Evolutionary conservation across 805 yeast species (phyloP), one percentile per base, ranked within the genome.

Genomic region (Metschnikowia vanudenii): DNA sequence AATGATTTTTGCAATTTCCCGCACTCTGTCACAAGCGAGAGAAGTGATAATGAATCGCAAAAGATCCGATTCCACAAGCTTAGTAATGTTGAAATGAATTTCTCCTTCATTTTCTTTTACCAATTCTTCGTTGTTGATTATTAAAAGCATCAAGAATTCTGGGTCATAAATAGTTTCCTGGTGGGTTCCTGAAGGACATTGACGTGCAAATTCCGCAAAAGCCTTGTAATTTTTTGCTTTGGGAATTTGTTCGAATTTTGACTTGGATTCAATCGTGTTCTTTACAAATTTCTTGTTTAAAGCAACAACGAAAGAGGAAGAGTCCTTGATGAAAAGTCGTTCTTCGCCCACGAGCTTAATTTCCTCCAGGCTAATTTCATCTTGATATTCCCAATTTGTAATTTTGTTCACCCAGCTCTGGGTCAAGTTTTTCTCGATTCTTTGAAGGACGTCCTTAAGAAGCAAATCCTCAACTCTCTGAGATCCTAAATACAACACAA

Each of bases 341-440:
- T 74, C 73, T 32, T 70, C 73, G 2, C 78, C 81, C 19, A 76
- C 65, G n/a, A 75, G 50, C 2, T 75, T 82, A 13, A 68, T 53
- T 22, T 78, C 82, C 19, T 63, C 65, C 36, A 66, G 71, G 4
- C 60, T 57, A 54, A 65, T 36, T 62, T 78, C 60, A 41, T 74
- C 72, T 36, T 60, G 58, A 41, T 84, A 75, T 42, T 85, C 90
- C 95, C 96, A 87, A 37, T 75, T 69, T 29, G 73, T 66, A 4
- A 86, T 81, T 31, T 71, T 61, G 42, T 73, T 73, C n/a, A 85
- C 71, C 95, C 96, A 89, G 7, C 89, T 79, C 4, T 63, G 55
- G 12, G 75, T 65, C 6, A 73, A 56, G 3, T 65, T 64, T 0
- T 78, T 57, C 62, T 92, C 98, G 30, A 89, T 69, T 11, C 62